Percentiles rank a stretch among this genome's conserved stretches.
phyloP scores from a whole-genome alignment of 2,329 filamentous ascomycete genomes.

The Neurospora crassa region DNA sequence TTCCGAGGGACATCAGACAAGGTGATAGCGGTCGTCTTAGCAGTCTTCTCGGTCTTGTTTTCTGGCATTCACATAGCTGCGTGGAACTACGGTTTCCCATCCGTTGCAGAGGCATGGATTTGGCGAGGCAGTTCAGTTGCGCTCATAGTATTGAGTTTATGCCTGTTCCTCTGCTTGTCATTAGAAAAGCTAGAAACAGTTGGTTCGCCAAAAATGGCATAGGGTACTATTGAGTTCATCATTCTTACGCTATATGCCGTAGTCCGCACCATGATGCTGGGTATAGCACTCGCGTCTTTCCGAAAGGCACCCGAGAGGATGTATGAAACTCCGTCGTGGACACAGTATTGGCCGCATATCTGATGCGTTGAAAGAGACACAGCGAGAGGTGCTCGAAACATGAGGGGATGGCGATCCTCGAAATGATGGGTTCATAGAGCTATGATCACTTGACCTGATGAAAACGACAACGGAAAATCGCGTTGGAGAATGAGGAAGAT shows the following conservation, averaged over 20 bases:
- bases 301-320: neutral
- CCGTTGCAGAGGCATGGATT: neutral
- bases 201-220: too few relatives aligned
- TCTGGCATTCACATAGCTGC: neutral
- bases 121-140: neutral
- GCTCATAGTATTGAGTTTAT: neutral
- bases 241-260: neutral
- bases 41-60: neutral
- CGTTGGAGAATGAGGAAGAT: neutral
- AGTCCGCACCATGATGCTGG: neutral
- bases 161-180: too few relatives aligned
- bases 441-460: neutral
- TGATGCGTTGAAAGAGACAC: neutral
- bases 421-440: neutral
- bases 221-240: too few relatives aligned
- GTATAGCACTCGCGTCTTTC: rapidly evolving
- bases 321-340: neutral
- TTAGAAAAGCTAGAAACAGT: too few relatives aligned
- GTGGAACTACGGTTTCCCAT: neutral
- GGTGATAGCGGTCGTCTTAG: rapidly evolving
- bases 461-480: neutral
- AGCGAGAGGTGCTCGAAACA: neutral
- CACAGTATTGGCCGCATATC: neutral
- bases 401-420: neutral
- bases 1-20: rapidly evolving